These are phyloP conservation scores for Russula olivacea DNA, from an alignment of 768 basidiomycete genomes.

Conservation along the genomic window DNA sequence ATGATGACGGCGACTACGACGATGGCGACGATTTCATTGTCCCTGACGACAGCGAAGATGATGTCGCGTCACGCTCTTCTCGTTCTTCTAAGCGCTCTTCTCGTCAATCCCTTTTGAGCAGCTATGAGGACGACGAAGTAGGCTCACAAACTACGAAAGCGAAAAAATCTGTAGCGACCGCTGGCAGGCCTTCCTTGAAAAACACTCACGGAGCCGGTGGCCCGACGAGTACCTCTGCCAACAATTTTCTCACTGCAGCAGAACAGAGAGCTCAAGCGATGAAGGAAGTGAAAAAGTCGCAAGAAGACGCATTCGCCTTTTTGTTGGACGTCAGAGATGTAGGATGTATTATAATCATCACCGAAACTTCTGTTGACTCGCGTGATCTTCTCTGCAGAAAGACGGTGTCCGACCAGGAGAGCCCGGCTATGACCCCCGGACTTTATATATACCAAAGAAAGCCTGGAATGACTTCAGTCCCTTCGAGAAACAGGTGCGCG, in stretches of 20 bases:
- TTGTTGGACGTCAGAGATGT: conserved; percentile 69
- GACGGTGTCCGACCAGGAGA: conserved; percentile 74
- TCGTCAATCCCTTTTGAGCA: conserved; percentile 34
- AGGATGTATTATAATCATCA: conserved; percentile 25
- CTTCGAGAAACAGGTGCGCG: conserved; percentile 77
- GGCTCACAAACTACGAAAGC: conserved; percentile 33
- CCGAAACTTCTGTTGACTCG: background rate
- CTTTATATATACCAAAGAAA: conserved; percentile 68
- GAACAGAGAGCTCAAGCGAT: conserved; percentile 68
- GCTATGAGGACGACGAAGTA: conserved; percentile 35
- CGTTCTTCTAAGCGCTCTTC: conserved; percentile 44
- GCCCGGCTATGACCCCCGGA: conserved; percentile 85
- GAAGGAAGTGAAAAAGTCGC: conserved; percentile 76
- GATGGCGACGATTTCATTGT: conserved; percentile 64
- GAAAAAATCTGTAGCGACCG: conserved; percentile 34
- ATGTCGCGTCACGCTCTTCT: conserved; percentile 38
- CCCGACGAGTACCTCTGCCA: conserved; percentile 28
- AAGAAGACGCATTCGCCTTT: conserved; percentile 74
- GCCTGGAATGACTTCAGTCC: conserved; percentile 86
- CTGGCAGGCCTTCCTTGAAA: conserved; percentile 32
- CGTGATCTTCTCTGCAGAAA: conserved; percentile 44
- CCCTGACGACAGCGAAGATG: conserved; percentile 47
- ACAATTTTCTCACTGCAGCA: conserved; percentile 72
- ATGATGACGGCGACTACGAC: conserved; percentile 40
- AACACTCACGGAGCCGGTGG: conserved; percentile 31